Evolutionary conservation across 2,329 filamentous ascomycete species (phyloP).

Genomic region (Pseudocercospora fijiensis): DNA sequence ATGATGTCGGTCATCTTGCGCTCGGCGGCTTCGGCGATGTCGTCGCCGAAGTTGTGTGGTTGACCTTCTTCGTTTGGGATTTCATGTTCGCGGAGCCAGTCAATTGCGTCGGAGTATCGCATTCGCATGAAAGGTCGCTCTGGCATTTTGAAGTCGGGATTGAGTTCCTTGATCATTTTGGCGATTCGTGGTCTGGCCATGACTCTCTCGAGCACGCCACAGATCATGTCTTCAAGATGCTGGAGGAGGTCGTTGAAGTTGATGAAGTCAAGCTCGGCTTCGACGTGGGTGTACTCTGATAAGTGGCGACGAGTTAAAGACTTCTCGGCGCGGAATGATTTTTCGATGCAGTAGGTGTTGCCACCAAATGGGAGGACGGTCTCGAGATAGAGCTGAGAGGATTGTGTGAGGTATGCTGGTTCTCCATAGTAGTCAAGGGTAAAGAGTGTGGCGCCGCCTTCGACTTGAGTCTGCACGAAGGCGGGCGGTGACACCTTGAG

Average conservation of each 20-base stretch:
- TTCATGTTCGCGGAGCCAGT: conserved; percentile 86
- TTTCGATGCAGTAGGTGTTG: conserved; percentile 96
- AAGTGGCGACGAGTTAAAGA: conserved; percentile 90
- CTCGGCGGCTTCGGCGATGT: conserved; percentile 97
- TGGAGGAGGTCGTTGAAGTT: conserved; percentile 82
- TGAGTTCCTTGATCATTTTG: conserved; percentile 75
- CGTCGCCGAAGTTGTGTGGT: conserved; percentile 88
- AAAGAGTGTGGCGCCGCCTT: conserved; percentile 90
- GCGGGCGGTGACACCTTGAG: conserved; percentile 85
- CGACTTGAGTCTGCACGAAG: conserved; percentile 91
- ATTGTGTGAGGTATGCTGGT: conserved; percentile 91
- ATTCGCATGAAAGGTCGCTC: conserved; percentile 88
- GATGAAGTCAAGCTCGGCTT: conserved; percentile 96
- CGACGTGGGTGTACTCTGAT: conserved; percentile 94
- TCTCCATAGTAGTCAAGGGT: conserved; percentile 86
- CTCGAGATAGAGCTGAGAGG: conserved; percentile 95
- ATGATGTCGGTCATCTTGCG: conserved; percentile 96
- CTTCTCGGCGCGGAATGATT: conserved; percentile 98
- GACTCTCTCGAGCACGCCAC: conserved; percentile 75
- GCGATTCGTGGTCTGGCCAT: conserved; percentile 72
- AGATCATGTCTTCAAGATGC: conserved; percentile 86
- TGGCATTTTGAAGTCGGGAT: conserved; percentile 84
- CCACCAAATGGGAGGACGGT: conserved; percentile 87
- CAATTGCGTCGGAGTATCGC: conserved; percentile 90
- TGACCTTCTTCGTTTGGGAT: conserved; percentile 92